Base-by-base conservation (phyloP, 2,329 filamentous ascomycete genomes). In the Cercospora nicotianae region DNA sequence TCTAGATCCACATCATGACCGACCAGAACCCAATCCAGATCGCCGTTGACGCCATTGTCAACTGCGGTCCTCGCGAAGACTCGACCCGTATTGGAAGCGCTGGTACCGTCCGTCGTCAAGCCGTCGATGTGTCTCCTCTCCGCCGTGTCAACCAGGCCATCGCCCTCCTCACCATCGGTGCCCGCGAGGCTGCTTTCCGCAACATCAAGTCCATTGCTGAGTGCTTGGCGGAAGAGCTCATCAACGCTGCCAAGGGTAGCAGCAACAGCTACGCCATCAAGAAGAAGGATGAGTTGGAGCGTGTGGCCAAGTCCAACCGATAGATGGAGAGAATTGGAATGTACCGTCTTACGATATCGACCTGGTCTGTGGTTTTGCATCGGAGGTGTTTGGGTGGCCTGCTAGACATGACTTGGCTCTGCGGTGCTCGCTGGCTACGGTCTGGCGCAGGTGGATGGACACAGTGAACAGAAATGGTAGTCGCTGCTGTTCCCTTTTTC, bases 251-350 rank as follows among this genome's bases (percentile, higher is more conserved):
- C 85, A 99, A 99, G 93, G 95, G 95, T 82, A 96, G 91, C 90
- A 96, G 92, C 87, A 99, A 99, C 93, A 97, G 94, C 78, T 99
- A 98, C 85, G 95, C 96, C 81, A 99, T 99, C 91, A 99, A 99
- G 93, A 99, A 99, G 93, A 99, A 99, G 94, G 95, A 99, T 85
- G 96, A 99, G 91, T 86, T 99, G 87, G 95, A 99, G 91, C 95
- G 95, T 95, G 95, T 99, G 80, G 95, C 95, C 87, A 99, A 99
- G 93, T 93, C 89, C 90, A 99, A 99, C 91, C 92, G 95, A 91
- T 99, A 98, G 94, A 94, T 66, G 70, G 63, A 33, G 62, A 39
- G 28, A 39, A 51, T 42, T 55, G 28, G 51, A 55, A 64, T 45
- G 48, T 36, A 39, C 33, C 62, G 51, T 64, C 62, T 58, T 39